Percentiles rank a stretch among this genome's conserved stretches.
Evolutionary conservation across 768 basidiomycete genomes (phyloP).

Genomic region (Kwoniella botswanensis): DNA sequence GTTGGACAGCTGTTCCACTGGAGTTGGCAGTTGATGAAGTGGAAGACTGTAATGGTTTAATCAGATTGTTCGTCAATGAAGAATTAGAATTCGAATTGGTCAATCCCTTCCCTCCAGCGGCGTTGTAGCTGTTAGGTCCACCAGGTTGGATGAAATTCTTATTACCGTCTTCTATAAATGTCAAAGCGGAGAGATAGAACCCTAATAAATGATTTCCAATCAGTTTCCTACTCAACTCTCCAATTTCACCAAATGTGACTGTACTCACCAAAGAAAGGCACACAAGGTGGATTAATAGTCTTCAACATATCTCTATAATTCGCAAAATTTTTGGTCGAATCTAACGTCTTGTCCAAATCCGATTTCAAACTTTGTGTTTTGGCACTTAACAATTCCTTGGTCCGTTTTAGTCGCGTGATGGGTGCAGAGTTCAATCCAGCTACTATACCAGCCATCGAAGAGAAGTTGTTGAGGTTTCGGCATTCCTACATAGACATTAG

Average conservation of each 20-base stretch:
- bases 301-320: constrained; percentile 86
- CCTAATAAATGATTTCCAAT: constrained; percentile 63
- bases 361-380: constrained; percentile 75
- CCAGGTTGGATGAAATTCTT: constrained; percentile 69
- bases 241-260: neutral
- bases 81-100: constrained; percentile 34
- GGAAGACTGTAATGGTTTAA: constrained; percentile 8
- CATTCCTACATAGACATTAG: constrained; percentile 68
- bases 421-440: constrained; percentile 93
- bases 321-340: constrained; percentile 90
- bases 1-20: neutral
- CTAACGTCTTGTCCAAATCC: constrained; percentile 84
- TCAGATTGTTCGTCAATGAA: constrained; percentile 27
- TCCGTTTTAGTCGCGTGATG: constrained; percentile 87
- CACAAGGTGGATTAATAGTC: constrained; percentile 85
- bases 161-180: constrained; percentile 98
- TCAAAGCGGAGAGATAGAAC: constrained; percentile 91
- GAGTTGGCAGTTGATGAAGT: neutral
- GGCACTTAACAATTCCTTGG: constrained; percentile 85
- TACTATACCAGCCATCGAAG: constrained; percentile 93
- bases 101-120: constrained; percentile 18
- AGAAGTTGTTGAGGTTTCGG: constrained; percentile 87
- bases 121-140: neutral
- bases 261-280: constrained; percentile 87
- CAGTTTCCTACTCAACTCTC: neutral